Conservation (phyloP, 2,329 filamentous ascomycete genomes). For the Thielaviopsis punctulata region DNA sequence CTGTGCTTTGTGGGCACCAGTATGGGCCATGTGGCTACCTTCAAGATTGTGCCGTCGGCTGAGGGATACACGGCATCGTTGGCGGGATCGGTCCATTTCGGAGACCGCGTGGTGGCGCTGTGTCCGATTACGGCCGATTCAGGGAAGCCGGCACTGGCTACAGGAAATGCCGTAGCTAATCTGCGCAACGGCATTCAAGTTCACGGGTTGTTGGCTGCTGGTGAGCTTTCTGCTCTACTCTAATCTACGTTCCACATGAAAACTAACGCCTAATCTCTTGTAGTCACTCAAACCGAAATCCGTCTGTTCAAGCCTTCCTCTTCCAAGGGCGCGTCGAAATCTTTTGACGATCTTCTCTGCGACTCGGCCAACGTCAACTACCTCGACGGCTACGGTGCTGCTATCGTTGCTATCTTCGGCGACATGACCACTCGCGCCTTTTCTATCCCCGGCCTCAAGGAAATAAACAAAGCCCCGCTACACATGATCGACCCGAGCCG, state of each 20-base stretch:
- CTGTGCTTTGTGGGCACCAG: conserved; percentile 83
- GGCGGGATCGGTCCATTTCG: conserved; percentile 48
- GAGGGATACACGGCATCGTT: conserved; percentile 56
- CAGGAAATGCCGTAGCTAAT: conserved; percentile 55
- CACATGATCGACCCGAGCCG: conserved; percentile 57
- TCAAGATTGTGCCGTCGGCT: conserved; percentile 69
- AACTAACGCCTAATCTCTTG: conserved; percentile 1
- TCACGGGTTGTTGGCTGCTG: conserved; percentile 65
- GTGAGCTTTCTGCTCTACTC: conserved; percentile 23
- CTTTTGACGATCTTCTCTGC: conserved; percentile 70
- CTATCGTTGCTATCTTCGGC: conserved; percentile 69
- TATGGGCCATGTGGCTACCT: conserved; percentile 65
- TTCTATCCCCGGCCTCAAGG: conserved; percentile 73
- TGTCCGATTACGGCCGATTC: conserved; percentile 64
- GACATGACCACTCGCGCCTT: conserved; percentile 67
- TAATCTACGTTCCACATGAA: not conserved
- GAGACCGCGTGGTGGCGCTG: conserved; percentile 57
- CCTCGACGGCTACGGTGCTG: conserved; percentile 54
- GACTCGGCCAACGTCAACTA: conserved; percentile 64
- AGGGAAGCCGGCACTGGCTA: conserved; percentile 60
- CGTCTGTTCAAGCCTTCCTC: conserved; percentile 75
- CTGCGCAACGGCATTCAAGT: conserved; percentile 59
- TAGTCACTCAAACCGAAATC: conserved; percentile 53
- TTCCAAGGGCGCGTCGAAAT: conserved; percentile 79
- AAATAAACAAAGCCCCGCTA: conserved; percentile 54